Evolutionary conservation across 768 basidiomycete genomes (phyloP).

Genomic region (Tulasnella sp.): DNA sequence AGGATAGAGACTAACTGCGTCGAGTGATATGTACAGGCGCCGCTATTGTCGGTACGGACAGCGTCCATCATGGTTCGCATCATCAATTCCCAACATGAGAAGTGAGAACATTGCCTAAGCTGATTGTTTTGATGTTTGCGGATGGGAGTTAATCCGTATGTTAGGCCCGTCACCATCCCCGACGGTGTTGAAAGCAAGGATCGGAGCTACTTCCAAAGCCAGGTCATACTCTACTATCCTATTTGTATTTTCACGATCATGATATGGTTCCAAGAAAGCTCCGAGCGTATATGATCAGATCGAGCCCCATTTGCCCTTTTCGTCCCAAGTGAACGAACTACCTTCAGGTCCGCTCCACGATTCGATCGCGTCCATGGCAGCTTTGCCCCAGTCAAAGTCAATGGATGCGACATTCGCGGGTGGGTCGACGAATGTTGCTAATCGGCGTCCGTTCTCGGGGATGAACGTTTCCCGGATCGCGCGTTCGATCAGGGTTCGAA

Average conservation of each 20-base stretch:
- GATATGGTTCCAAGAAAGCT: background rate
- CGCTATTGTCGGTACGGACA: background rate
- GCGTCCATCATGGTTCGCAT: background rate
- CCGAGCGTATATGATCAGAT: background rate
- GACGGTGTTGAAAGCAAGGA: too few relatives aligned
- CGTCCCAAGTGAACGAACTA: constrained; percentile 6
- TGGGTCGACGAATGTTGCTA: constrained; percentile 73
- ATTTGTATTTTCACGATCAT: background rate
- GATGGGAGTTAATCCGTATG: too few relatives aligned
- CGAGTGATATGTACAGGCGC: too few relatives aligned
- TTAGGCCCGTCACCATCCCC: too few relatives aligned
- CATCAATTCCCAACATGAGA: background rate
- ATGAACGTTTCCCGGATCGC: constrained; percentile 70
- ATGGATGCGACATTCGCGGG: constrained; percentile 34
- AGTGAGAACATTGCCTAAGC: too few relatives aligned
- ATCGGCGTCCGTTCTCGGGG: constrained; percentile 39
- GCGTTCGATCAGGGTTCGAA: constrained; percentile 58
- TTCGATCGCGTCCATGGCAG: constrained; percentile 51
- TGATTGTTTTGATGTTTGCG: too few relatives aligned
- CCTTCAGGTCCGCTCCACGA: constrained; percentile 35
- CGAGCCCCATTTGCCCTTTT: background rate
- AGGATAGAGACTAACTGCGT: too few relatives aligned
- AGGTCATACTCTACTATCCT: background rate
- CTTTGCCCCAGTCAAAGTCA: constrained; percentile 66
- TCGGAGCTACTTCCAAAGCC: too few relatives aligned